Percentiles rank a stretch among this genome's conserved stretches.
These are phyloP conservation scores for Aegilops bicornis DNA, from an alignment of 176 grass and related monocot genomes.

Conservation along the genomic window DNA sequence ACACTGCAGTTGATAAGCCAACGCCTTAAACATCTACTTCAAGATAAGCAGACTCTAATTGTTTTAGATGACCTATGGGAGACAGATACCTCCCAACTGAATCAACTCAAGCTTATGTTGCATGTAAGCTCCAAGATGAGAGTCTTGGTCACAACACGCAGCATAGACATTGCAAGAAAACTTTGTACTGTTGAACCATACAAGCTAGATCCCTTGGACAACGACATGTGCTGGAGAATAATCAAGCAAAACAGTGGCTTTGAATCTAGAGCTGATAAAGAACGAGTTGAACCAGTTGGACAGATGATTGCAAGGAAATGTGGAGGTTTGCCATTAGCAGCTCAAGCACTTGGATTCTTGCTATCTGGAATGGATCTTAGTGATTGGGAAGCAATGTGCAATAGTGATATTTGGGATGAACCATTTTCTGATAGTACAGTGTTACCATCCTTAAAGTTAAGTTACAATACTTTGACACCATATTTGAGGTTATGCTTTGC, in stretches of 20 bases:
- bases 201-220: neutral
- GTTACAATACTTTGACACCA: neutral
- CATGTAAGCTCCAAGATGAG: neutral
- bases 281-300: neutral
- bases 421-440: neutral
- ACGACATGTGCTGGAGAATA: neutral
- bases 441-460: neutral
- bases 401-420: conserved; percentile 2
- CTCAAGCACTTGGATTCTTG: neutral
- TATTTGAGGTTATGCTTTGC: neutral
- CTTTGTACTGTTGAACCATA: neutral
- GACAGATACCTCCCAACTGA: neutral
- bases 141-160: neutral
- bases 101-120: neutral
- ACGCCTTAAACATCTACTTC: neutral
- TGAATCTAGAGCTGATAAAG: neutral
- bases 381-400: neutral
- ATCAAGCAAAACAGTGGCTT: neutral
- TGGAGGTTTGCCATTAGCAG: neutral
- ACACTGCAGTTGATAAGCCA: neutral
- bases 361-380: too few species aligned
- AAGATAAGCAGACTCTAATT: neutral
- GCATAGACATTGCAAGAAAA: neutral
- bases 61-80: conserved; percentile 1
- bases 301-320: neutral